Conservation (phyloP, 257 asterid genomes). For the Solanum virginianum region DNA sequence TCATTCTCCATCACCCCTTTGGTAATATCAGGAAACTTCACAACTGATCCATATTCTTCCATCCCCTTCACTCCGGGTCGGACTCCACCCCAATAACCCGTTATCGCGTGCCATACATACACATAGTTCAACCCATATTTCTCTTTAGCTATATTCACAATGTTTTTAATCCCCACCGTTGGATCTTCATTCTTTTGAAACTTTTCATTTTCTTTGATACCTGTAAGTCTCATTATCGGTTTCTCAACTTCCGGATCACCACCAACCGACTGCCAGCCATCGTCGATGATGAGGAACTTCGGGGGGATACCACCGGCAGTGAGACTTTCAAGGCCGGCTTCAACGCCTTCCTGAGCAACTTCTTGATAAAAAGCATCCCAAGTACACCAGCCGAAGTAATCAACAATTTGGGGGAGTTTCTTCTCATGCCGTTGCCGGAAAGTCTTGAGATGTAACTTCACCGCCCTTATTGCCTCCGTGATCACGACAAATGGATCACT, state of each 20-base stretch:
- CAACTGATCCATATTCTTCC: conserved; percentile 48
- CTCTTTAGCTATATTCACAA: conserved; percentile 61
- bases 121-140: conserved; percentile 63
- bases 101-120: conserved; percentile 88
- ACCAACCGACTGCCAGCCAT: conserved; percentile 78
- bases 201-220: conserved; percentile 58
- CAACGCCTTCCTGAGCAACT: conserved; percentile 79
- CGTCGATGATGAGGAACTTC: conserved; percentile 72
- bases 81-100: conserved; percentile 95
- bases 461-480: conserved; percentile 49
- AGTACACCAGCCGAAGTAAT: conserved; percentile 85
- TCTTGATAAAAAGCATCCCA: conserved; percentile 91
- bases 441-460: conserved; percentile 46
- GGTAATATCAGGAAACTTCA: conserved; percentile 54
- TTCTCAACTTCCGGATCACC: conserved; percentile 19
- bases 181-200: conserved; percentile 49
- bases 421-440: conserved; percentile 56
- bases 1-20: conserved; percentile 72
- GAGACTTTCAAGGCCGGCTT: conserved; percentile 60
- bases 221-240: conserved; percentile 49
- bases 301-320: conserved; percentile 56
- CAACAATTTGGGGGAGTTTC: conserved; percentile 58
- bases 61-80: conserved; percentile 56
- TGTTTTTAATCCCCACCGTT: conserved; percentile 38
- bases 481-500: conserved; percentile 52